Percentiles rank a stretch among this genome's conserved stretches.
phyloP scores from a whole-genome alignment of 2,329 filamentous ascomycete species.

The Cytospora leucostoma region DNA sequence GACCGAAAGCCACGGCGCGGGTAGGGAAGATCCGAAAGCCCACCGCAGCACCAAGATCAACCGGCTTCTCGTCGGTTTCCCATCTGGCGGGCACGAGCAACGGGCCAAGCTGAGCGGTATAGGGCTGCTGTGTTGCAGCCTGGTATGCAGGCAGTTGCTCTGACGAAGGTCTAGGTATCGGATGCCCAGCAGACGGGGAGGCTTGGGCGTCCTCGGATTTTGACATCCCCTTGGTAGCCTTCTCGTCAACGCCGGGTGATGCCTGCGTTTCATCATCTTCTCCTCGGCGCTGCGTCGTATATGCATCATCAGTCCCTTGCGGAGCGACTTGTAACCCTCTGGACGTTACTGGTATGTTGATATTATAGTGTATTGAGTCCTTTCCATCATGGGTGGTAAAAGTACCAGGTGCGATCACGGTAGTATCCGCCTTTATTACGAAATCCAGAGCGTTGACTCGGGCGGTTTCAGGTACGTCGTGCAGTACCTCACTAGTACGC shows the following conservation, averaged over 20 bases:
- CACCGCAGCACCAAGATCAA: slow-evolving; percentile 11
- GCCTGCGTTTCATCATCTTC: not conserved
- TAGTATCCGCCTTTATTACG: slow-evolving; percentile 26
- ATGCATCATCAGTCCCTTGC: not conserved
- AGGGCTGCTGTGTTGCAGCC: not conserved
- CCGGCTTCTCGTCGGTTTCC: not conserved
- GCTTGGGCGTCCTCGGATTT: not conserved
- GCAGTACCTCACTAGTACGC: slow-evolving; percentile 27
- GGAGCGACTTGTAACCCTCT: not conserved
- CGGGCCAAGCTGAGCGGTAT: not conserved
- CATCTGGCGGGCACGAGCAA: slow-evolving; percentile 7
- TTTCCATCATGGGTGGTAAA: slow-evolving; percentile 7
- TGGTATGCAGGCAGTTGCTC: slow-evolving; percentile 8
- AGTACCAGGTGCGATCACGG: slow-evolving; percentile 26
- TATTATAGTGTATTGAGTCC: not conserved
- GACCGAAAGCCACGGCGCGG: not conserved
- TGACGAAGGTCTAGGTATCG: not conserved
- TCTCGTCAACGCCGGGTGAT: not conserved
- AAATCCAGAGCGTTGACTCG: slow-evolving; percentile 29
- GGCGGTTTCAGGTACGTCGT: slow-evolving; percentile 24
- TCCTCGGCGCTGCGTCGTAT: no score
- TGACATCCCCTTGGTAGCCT: not conserved
- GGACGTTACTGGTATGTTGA: not conserved
- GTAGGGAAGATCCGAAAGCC: slow-evolving; percentile 2
- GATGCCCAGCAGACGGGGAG: not conserved